phyloP scores from a whole-genome alignment of 163 green algal species.

The Chlorella variabilis region DNA sequence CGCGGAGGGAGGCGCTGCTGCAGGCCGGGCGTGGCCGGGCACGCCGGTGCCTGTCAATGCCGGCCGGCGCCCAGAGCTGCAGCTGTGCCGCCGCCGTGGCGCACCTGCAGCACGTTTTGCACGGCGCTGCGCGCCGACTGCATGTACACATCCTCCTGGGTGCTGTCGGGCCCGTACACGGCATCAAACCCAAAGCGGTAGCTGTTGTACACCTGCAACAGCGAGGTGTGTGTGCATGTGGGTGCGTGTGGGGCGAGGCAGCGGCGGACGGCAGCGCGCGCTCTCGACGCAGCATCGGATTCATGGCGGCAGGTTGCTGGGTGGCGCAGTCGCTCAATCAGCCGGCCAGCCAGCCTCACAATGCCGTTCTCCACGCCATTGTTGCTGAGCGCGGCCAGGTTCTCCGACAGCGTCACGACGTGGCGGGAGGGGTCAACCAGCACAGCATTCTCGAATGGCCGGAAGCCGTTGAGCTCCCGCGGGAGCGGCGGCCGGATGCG shows the following conservation, averaged over 20 bases:
- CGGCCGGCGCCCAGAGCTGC: neutral
- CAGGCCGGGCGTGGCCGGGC: too few species aligned
- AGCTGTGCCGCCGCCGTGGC: neutral
- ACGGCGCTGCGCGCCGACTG: constrained; percentile 81
- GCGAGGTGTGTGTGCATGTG: too few species aligned
- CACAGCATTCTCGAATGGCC: constrained; percentile 77
- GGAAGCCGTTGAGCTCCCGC: constrained; percentile 76
- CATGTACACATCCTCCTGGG: constrained; percentile 87
- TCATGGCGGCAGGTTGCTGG: too few species aligned
- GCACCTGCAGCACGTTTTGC: constrained; percentile 83
- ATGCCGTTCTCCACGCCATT: constrained; percentile 56
- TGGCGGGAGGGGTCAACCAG: constrained; percentile 66
- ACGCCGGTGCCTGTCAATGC: too few species aligned
- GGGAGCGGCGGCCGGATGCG: constrained; percentile 89
- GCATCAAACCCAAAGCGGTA: constrained; percentile 92
- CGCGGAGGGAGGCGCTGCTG: too few species aligned
- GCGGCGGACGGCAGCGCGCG: too few species aligned
- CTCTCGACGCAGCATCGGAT: too few species aligned
- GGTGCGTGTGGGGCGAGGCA: neutral
- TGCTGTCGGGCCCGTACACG: constrained; percentile 83
- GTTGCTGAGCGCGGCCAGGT: constrained; percentile 58
- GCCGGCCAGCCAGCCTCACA: constrained; percentile 19
- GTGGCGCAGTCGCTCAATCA: too few species aligned
- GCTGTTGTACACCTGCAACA: constrained; percentile 57
- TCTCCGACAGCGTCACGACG: constrained; percentile 85